Conservation (phyloP, 306 rosid species). For the Herpetospermum pedunculosum region DNA sequence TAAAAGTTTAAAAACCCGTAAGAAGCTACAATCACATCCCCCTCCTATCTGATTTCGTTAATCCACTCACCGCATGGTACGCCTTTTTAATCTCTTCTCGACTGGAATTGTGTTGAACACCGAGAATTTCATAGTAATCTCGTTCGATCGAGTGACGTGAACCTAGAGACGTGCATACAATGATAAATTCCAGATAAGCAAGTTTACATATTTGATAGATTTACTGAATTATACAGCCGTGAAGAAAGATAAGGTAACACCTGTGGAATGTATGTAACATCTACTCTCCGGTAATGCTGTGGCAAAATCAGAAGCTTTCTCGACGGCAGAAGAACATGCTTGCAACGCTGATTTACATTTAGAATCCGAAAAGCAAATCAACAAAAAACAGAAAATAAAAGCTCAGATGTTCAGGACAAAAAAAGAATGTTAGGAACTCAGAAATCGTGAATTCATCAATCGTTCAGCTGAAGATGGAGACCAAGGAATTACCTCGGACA, state of each 20-base stretch:
- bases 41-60: not conserved
- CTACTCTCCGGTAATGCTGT: constrained; percentile 18
- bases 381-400: constrained; percentile 1
- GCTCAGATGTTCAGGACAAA: not conserved
- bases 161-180: constrained; percentile 17
- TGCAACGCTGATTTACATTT: constrained; percentile 31
- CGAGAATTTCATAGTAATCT: constrained; percentile 62
- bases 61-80: constrained; percentile 37
- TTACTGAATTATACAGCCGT: not conserved
- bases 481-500: constrained; percentile 29
- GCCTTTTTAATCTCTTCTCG: constrained; percentile 73
- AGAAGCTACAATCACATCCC: not conserved
- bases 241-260: constrained; percentile 22
- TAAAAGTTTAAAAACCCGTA: not conserved
- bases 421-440: not conserved
- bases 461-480: not conserved
- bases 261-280: constrained; percentile 55
- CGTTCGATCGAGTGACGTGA: constrained; percentile 29
- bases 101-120: constrained; percentile 52
- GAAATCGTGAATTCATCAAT: not conserved
- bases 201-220: not conserved
- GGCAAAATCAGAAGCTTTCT: constrained; percentile 20
- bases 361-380: not conserved
- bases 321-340: constrained; percentile 24
- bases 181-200: not conserved